phyloP scores from a whole-genome alignment of 2,329 filamentous ascomycete genomes.

The Fusarium buxicola region DNA sequence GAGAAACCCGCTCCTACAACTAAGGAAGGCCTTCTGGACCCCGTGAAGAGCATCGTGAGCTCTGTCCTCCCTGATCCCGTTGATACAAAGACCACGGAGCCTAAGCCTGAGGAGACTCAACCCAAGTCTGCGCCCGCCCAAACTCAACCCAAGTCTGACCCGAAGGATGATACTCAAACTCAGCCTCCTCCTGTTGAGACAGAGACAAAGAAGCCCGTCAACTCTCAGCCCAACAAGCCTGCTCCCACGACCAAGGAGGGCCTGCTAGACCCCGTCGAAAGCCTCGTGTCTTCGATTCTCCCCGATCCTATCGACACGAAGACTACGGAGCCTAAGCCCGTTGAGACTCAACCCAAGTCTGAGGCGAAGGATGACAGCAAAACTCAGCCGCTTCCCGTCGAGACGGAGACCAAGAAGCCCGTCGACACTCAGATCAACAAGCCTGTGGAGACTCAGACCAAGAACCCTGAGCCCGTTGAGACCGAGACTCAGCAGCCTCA shows the following conservation, averaged over 20 bases:
- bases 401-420: constrained; percentile 4
- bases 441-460: constrained; percentile 5
- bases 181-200: constrained; percentile 13
- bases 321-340: constrained; percentile 21
- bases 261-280: constrained; percentile 39
- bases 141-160: constrained; percentile 3
- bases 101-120: constrained; percentile 12
- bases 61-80: constrained; percentile 14
- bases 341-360: constrained; percentile 16
- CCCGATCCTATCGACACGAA: constrained; percentile 23
- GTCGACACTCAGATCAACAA: not conserved
- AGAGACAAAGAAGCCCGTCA: constrained; percentile 4
- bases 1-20: constrained; percentile 21
- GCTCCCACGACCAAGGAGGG: constrained; percentile 25
- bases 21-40: constrained; percentile 33
- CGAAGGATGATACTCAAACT: constrained; percentile 19
- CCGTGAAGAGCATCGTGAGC: constrained; percentile 35
- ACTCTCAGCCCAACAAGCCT: constrained; percentile 24
- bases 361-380: too few relatives aligned
- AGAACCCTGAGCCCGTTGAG: not conserved
- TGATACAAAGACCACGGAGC: constrained; percentile 17
- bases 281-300: constrained; percentile 27
- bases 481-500: constrained; percentile 10
- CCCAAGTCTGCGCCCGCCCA: not conserved
- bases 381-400: not conserved